Evolutionary conservation across 2,329 filamentous ascomycete genomes (phyloP).

Genomic region (Cryphonectria radicalis): DNA sequence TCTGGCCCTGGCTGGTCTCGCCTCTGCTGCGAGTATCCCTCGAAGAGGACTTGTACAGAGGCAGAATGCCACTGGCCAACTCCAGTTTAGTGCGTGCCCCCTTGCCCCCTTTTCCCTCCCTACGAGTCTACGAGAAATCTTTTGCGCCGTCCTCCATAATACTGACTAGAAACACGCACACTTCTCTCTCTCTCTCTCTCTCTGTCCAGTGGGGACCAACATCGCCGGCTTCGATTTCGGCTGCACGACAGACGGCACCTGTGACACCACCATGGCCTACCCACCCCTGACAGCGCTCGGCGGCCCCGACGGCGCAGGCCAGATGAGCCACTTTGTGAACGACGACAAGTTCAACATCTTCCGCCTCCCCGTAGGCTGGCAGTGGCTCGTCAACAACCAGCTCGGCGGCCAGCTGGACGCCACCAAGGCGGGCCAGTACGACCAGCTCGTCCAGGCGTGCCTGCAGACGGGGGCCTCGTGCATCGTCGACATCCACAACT

Average conservation of each 20-base stretch:
- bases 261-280: slow-evolving; percentile 36
- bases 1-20: slow-evolving; percentile 11
- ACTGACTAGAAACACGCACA: not conserved
- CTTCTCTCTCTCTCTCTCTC: too few species aligned
- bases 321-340: slow-evolving; percentile 61
- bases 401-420: slow-evolving; percentile 48
- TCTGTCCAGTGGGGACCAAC: slow-evolving; percentile 40
- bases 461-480: slow-evolving; percentile 52
- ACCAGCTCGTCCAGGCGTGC: slow-evolving; percentile 54
- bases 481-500: slow-evolving; percentile 46
- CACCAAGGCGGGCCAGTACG: slow-evolving; percentile 48
- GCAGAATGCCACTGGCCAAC: not conserved
- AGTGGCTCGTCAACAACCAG: slow-evolving; percentile 51
- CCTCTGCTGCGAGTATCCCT: slow-evolving; percentile 18
- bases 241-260: slow-evolving; percentile 46
- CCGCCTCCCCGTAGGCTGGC: slow-evolving; percentile 58
- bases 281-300: slow-evolving; percentile 39
- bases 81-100: not conserved
- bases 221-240: slow-evolving; percentile 55
- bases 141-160: not conserved
- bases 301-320: slow-evolving; percentile 43
- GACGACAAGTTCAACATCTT: slow-evolving; percentile 60
- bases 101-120: too few species aligned
- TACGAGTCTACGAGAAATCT: too few species aligned
- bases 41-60: slow-evolving; percentile 6